phyloP scores from a whole-genome alignment of 2,329 filamentous ascomycete species.

The Scedosporium aurantiacum region DNA sequence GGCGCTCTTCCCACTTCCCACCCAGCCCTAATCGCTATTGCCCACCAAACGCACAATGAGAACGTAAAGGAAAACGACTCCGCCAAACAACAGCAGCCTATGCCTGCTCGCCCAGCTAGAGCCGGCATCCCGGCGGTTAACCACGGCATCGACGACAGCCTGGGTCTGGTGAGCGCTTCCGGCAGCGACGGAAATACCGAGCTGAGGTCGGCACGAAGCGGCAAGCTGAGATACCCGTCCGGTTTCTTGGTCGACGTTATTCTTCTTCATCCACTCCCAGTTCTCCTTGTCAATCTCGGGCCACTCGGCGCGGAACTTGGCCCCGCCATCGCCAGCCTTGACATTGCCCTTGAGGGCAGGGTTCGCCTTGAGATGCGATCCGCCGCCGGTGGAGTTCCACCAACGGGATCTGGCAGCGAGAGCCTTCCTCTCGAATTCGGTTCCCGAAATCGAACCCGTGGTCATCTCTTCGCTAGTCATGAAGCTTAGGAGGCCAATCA shows the following conservation, averaged over 20 bases:
- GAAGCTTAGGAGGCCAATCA: conserved; percentile 88
- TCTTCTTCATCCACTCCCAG: conserved; percentile 79
- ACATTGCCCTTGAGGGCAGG: conserved; percentile 61
- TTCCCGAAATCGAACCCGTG: conserved; percentile 74
- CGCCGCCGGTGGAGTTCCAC: conserved; percentile 95
- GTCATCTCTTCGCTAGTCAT: conserved; percentile 99
- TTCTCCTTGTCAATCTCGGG: conserved; percentile 82
- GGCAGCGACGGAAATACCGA: conserved; percentile 46
- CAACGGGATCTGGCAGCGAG: conserved; percentile 71
- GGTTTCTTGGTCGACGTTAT: conserved; percentile 66
- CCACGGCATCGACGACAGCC: conserved; percentile 66
- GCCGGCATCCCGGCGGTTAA: conserved; percentile 66
- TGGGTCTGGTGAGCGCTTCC: conserved; percentile 53
- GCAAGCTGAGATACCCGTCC: conserved; percentile 49
- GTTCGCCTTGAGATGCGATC: conserved; percentile 50
- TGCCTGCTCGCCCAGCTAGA: conserved; percentile 74
- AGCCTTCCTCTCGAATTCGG: conserved; percentile 64
- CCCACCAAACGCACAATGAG: conserved; percentile 66
- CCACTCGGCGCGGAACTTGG: conserved; percentile 85
- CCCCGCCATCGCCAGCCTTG: conserved; percentile 83
- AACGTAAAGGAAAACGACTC: conserved; percentile 69
- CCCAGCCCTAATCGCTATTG: conserved; percentile 16
- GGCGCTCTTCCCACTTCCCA: neutral
- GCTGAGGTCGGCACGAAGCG: conserved; percentile 38
- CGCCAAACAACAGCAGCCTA: conserved; percentile 63